These are phyloP conservation scores for Evernia prunastri DNA, from an alignment of 495 filamentous ascomycete species.

Conservation along the genomic window DNA sequence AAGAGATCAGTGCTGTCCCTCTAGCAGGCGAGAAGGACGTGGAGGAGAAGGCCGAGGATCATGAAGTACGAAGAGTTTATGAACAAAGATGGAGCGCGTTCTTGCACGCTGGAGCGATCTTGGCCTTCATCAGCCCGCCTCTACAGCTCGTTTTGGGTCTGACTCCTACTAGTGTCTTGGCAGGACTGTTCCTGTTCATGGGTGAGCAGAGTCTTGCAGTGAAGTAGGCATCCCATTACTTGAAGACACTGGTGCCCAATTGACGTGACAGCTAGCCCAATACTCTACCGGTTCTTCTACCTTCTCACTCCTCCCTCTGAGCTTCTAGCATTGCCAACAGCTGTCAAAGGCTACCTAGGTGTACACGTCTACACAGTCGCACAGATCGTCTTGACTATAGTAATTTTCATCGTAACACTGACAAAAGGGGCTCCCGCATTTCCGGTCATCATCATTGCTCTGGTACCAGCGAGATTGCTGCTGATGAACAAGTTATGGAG, in stretches of 20 bases:
- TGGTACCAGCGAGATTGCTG: constrained; percentile 55
- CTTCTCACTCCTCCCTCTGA: constrained; percentile 59
- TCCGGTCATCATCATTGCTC: constrained; percentile 58
- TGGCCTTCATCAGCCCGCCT: constrained; percentile 57
- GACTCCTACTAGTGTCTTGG: constrained; percentile 62
- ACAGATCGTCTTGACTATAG: constrained; percentile 54
- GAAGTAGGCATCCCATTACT: constrained; percentile 37
- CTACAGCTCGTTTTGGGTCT: constrained; percentile 63
- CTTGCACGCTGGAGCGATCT: constrained; percentile 55
- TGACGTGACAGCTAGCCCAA: constrained; percentile 39
- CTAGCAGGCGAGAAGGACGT: not conserved
- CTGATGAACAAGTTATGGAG: constrained; percentile 61
- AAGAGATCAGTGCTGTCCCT: constrained; percentile 34
- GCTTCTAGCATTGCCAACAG: constrained; percentile 50
- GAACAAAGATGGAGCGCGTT: constrained; percentile 66
- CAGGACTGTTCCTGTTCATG: constrained; percentile 68
- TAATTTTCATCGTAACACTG: constrained; percentile 59
- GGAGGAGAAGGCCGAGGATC: constrained; percentile 37
- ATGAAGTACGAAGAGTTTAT: constrained; percentile 47
- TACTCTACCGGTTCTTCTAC: constrained; percentile 57
- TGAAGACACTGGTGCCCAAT: not conserved
- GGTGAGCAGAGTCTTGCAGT: constrained; percentile 63
- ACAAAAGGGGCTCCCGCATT: constrained; percentile 60
- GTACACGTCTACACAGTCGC: constrained; percentile 58
- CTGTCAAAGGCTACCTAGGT: constrained; percentile 43